Conservation (phyloP, 495 filamentous ascomycete genomes). For the Xylaria castorea region DNA sequence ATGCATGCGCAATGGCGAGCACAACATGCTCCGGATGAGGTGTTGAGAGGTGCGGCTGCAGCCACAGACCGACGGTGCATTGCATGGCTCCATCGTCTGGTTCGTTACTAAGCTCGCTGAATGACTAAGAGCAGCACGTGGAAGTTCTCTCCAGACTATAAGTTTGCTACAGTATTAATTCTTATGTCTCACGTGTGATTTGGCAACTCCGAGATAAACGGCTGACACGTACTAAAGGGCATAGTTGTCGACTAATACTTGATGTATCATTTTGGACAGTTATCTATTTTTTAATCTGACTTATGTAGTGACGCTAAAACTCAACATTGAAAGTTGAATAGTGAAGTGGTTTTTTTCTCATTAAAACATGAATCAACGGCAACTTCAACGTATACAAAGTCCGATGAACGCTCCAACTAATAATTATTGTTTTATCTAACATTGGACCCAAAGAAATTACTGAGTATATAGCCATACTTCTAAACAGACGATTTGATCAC, state of each 20-base stretch:
- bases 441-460: neutral
- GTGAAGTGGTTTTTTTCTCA: too few relatives aligned
- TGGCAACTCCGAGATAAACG: too few relatives aligned
- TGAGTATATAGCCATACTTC: neutral
- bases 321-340: neutral
- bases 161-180: neutral
- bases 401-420: too few relatives aligned
- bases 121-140: constrained; percentile 17
- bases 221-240: neutral
- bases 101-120: neutral
- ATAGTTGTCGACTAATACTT: neutral
- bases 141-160: neutral
- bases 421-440: too few relatives aligned
- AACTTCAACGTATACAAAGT: neutral
- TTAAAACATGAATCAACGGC: too few relatives aligned
- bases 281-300: neutral
- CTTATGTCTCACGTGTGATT: neutral
- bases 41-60: constrained; percentile 17
- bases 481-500: too few relatives aligned
- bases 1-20: constrained; percentile 27
- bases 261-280: too few relatives aligned
- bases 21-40: neutral
- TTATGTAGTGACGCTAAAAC: neutral
- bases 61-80: constrained; percentile 6
- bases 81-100: constrained; percentile 10